These are phyloP conservation scores for Candida cerambycidarum DNA, from an alignment of 805 yeast species.

Conservation along the genomic window DNA sequence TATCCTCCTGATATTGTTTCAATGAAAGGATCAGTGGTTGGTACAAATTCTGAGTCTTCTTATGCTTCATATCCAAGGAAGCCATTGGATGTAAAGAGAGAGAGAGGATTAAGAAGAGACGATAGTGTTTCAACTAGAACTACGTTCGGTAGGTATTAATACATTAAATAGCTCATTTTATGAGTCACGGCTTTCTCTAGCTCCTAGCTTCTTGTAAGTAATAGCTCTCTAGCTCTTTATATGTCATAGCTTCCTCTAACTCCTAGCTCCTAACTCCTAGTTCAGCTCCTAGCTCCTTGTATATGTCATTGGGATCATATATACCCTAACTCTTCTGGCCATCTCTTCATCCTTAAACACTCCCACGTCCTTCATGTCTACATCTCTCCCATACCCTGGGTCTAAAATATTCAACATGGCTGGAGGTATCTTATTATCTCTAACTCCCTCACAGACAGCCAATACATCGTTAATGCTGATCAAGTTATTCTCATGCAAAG, in stretches of 20 bases:
- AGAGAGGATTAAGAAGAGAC: constrained; percentile 10
- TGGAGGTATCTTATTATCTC: constrained; percentile 37
- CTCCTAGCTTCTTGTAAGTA: no score
- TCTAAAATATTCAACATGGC: constrained; percentile 37
- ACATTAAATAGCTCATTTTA: neutral
- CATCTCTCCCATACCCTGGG: constrained; percentile 24
- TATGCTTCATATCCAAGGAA: constrained; percentile 6
- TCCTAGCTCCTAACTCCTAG: no score
- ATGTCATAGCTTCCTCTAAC: neutral
- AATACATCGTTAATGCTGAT: constrained; percentile 32
- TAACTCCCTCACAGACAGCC: constrained; percentile 34
- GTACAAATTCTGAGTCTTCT: constrained; percentile 11
- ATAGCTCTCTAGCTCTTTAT: neutral
- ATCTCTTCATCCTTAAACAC: constrained; percentile 28
- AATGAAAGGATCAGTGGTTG: constrained; percentile 20
- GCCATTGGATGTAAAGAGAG: neutral
- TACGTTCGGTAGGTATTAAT: no score
- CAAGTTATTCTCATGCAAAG: constrained; percentile 25
- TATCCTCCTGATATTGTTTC: constrained; percentile 19
- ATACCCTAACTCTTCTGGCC: constrained; percentile 31
- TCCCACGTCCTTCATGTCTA: constrained; percentile 14
- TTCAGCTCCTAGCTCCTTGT: constrained; percentile 3
- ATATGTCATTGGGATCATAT: constrained; percentile 36
- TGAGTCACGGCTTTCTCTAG: neutral
- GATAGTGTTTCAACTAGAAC: constrained; percentile 11